These are phyloP conservation scores for Lotmaria passim DNA, from an alignment of 208 protist species.

Conservation along the genomic window DNA sequence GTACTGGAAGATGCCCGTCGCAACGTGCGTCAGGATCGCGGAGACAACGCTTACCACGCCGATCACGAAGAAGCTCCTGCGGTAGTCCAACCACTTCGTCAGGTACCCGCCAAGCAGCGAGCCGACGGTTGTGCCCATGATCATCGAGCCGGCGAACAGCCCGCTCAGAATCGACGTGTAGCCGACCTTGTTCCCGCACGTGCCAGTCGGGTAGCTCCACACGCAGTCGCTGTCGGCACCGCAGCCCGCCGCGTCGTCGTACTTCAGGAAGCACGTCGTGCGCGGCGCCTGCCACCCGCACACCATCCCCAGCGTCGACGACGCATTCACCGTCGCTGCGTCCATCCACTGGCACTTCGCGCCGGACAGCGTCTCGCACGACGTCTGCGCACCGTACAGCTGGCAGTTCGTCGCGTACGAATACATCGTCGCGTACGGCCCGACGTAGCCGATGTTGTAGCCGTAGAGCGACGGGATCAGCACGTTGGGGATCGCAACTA, in stretches of 20 bases:
- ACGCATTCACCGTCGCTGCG: constrained; percentile 9
- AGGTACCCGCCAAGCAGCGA: constrained; percentile 44
- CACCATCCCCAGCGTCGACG: constrained; percentile 16
- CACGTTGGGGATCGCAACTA: not conserved
- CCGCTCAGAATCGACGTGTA: constrained; percentile 54
- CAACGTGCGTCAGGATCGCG: constrained; percentile 43
- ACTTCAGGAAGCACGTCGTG: constrained; percentile 43
- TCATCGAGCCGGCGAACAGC: constrained; percentile 64
- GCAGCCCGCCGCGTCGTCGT: constrained; percentile 35
- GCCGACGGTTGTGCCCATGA: constrained; percentile 61
- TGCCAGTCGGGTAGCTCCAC: constrained; percentile 39
- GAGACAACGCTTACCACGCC: constrained; percentile 38
- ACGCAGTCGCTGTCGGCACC: constrained; percentile 26
- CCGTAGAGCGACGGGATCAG: constrained; percentile 34
- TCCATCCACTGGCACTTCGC: constrained; percentile 35
- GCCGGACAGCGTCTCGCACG: constrained; percentile 36
- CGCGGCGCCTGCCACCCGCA: constrained; percentile 34
- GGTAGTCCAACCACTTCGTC: constrained; percentile 43
- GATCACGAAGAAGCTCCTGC: constrained; percentile 47
- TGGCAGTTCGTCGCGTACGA: constrained; percentile 50
- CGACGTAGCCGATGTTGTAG: constrained; percentile 56
- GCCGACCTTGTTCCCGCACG: constrained; percentile 44
- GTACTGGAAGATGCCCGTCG: constrained; percentile 43
- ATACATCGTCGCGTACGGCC: constrained; percentile 46
- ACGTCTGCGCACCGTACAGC: constrained; percentile 33